A percentile compares a stretch with the other conserved stretches of the same genome.
Conservation (phyloP, 2,329 filamentous ascomycete genomes). For the Apiospora sp. region DNA sequence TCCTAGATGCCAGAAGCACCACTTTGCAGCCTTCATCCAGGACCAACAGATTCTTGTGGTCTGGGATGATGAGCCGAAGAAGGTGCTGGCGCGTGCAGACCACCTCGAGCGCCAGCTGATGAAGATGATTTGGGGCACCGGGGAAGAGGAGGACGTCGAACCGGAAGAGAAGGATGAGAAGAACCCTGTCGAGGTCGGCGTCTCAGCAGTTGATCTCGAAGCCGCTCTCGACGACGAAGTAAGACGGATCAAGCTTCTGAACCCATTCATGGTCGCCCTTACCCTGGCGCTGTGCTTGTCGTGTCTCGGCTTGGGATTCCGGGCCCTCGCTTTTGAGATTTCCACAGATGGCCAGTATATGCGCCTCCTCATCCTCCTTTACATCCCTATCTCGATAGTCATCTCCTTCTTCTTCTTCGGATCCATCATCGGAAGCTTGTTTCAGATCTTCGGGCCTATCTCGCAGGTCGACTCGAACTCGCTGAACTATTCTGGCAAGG, state of each 20-base stretch:
- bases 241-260: slow-evolving; percentile 62
- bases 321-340: slow-evolving; percentile 61
- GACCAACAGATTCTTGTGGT: slow-evolving; percentile 66
- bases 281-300: slow-evolving; percentile 61
- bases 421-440: slow-evolving; percentile 56
- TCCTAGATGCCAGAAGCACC: slow-evolving; percentile 67
- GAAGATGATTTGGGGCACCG: slow-evolving; percentile 63
- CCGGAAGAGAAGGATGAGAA: slow-evolving; percentile 50
- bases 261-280: slow-evolving; percentile 59
- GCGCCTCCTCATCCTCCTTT: slow-evolving; percentile 61
- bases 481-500: slow-evolving; percentile 52
- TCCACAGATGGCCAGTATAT: slow-evolving; percentile 60
- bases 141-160: slow-evolving; percentile 49
- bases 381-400: slow-evolving; percentile 64
- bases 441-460: slow-evolving; percentile 60
- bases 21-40: slow-evolving; percentile 70
- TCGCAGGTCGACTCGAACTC: slow-evolving; percentile 54
- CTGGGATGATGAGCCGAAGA: slow-evolving; percentile 69
- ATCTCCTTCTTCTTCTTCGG: slow-evolving; percentile 60
- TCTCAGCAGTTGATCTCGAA: slow-evolving; percentile 52
- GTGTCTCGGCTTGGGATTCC: slow-evolving; percentile 65
- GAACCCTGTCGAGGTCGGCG: slow-evolving; percentile 45
- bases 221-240: slow-evolving; percentile 49
- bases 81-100: slow-evolving; percentile 59
- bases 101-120: slow-evolving; percentile 62